Conservation (phyloP, 306 rosid species). For the Rosa chinensis region DNA sequence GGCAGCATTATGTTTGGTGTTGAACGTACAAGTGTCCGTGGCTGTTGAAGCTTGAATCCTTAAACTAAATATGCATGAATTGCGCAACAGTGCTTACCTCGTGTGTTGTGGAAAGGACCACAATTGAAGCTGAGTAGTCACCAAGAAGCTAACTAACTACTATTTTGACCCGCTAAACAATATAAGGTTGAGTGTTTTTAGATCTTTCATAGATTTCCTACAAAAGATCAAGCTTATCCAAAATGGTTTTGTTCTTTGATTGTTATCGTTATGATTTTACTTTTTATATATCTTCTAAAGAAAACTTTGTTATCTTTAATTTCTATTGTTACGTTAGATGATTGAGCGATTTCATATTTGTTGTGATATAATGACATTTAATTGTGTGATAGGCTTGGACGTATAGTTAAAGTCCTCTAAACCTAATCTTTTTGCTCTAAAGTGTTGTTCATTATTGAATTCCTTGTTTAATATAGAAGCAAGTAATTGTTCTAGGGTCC, state of each 20-base stretch:
- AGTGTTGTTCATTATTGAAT: too few relatives aligned
- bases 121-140: background rate
- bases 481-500: too few relatives aligned
- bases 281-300: background rate
- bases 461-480: too few relatives aligned
- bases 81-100: background rate
- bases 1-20: slow-evolving; percentile 43
- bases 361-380: too few relatives aligned
- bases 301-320: too few relatives aligned
- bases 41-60: background rate
- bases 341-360: too few relatives aligned
- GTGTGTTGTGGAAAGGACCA: background rate
- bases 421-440: too few relatives aligned
- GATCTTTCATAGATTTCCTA: background rate
- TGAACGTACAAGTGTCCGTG: background rate
- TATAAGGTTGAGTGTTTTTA: background rate
- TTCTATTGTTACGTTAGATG: too few relatives aligned
- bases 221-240: background rate
- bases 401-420: too few relatives aligned
- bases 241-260: background rate
- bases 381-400: too few relatives aligned
- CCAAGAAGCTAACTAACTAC: slow-evolving; percentile 7
- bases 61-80: background rate
- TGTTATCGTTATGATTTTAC: background rate
- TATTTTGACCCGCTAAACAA: background rate